Base-by-base conservation (phyloP, 768 basidiomycete species). In the Symmetrospora coprosmae region DNA sequence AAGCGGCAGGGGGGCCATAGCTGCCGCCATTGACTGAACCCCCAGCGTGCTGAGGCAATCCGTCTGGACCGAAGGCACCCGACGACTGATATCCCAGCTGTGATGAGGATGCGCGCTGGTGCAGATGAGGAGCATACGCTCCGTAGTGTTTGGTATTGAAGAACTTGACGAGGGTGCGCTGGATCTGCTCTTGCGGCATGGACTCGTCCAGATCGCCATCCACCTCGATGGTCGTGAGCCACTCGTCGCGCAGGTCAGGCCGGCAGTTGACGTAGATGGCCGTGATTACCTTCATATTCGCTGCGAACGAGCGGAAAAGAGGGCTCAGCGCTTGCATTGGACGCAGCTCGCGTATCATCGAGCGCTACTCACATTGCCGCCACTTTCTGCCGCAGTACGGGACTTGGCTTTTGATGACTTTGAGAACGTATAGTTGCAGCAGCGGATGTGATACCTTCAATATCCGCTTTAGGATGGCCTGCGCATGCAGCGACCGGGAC, bases 261-360 rank as follows among this genome's bases (percentile, higher is more conserved):
- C 94, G 80, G 71, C 91, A 96, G 69, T 96, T 94, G 60, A 97
- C 77, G 72, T 99, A 99, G 65, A 99, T 96, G 17, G 91, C 83
- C 8, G 94, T 99, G 67, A 99, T 97, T 58, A 97, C 87, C 74
- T 99, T 97, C 94, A 99, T 99, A 72, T 97, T 99, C 21, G 88
- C 92, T 97, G 69, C n/a, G 13, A 40, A 1, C 6, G 14, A 0
- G 19, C 47, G 17, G 14, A 50, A 43, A 34, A n/a, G n/a, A n/a
- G n/a, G n/a, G n/a, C n/a, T n/a, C n/a, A n/a, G n/a, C n/a, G n/a
- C n/a, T n/a, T n/a, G n/a, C n/a, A 30, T 39, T 16, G 16, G 28
- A 50, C 41, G 35, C 30, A 60, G 21, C 28, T 30, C 2, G n/a
- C 30, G n/a, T n/a, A n/a, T n/a, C n/a, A n/a, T n/a, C n/a, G n/a